A percentile compares a stretch with the other conserved stretches of the same genome.
Conservation (phyloP, 306 rosid species). For the Cicer judaicum region DNA sequence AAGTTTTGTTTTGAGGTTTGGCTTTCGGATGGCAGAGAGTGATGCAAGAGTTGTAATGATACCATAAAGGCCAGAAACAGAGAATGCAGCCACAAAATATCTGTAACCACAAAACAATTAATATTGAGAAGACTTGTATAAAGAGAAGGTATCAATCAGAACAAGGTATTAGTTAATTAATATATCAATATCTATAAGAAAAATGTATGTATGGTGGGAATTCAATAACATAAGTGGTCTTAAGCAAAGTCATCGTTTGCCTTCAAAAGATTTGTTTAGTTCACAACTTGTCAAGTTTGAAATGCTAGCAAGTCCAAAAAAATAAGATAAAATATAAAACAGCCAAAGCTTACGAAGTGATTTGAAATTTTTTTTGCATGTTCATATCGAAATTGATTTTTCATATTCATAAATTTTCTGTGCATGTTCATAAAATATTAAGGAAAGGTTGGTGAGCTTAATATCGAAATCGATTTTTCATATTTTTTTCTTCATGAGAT, state of each 20-base stretch:
- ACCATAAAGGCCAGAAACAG: constrained; percentile 71
- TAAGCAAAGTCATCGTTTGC: constrained; percentile 24
- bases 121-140: not conserved
- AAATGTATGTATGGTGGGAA: not conserved
- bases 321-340: constrained; percentile 7
- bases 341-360: not conserved
- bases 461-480: not conserved
- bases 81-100: constrained; percentile 82
- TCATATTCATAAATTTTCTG: no score
- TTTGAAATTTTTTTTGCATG: not conserved
- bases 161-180: not conserved
- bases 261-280: constrained; percentile 20
- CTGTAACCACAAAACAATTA: constrained; percentile 42
- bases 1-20: constrained; percentile 52
- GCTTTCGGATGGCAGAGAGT: constrained; percentile 56
- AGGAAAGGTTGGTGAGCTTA: constrained; percentile 9
- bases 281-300: constrained; percentile 26
- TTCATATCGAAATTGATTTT: no score
- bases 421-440: constrained; percentile 3
- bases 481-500: not conserved
- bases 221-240: constrained; percentile 15
- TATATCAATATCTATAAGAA: no score
- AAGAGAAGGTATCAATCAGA: not conserved
- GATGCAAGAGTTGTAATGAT: constrained; percentile 67
- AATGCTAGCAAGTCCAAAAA: not conserved